Percentiles rank a stretch among this genome's conserved stretches.
phyloP scores from a whole-genome alignment of 768 basidiomycete species.

The Pleurotus pulmonarius region DNA sequence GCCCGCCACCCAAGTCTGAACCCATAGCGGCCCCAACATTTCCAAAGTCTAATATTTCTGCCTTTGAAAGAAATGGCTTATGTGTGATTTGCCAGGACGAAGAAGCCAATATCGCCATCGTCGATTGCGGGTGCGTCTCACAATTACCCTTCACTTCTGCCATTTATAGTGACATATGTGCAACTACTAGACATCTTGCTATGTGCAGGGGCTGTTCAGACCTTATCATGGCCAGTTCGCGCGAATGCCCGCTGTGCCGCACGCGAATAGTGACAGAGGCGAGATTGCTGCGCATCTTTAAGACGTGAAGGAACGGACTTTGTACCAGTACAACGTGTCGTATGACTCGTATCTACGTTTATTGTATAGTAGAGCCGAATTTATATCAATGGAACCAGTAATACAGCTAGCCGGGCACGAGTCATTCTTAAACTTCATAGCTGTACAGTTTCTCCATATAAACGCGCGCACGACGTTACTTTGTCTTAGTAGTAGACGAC shows the following conservation, averaged over 20 bases:
- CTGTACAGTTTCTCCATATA: no score
- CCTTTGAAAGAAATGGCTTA: constrained; percentile 66
- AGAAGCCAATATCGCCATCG: constrained; percentile 89
- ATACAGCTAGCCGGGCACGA: no score
- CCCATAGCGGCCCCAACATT: constrained; percentile 20
- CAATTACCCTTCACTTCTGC: not conserved
- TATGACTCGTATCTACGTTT: no score
- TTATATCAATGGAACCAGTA: no score
- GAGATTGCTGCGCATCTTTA: constrained; percentile 75
- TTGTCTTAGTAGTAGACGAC: not conserved
- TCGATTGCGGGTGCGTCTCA: constrained; percentile 83
- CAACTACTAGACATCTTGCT: constrained; percentile 59
- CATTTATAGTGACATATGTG: not conserved
- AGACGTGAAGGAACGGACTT: constrained; percentile 23
- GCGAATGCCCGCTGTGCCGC: constrained; percentile 88
- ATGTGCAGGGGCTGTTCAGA: constrained; percentile 81
- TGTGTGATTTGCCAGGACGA: constrained; percentile 95
- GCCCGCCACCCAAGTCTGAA: constrained; percentile 27
- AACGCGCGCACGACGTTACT: no score
- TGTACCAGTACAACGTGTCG: no score
- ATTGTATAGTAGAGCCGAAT: no score
- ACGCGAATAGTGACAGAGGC: constrained; percentile 85
- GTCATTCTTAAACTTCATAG: no score
- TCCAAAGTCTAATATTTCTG: constrained; percentile 29
- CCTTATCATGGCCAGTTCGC: constrained; percentile 69